phyloP scores from a whole-genome alignment of 805 yeast genomes.

The Yarrowia keelungensis region DNA sequence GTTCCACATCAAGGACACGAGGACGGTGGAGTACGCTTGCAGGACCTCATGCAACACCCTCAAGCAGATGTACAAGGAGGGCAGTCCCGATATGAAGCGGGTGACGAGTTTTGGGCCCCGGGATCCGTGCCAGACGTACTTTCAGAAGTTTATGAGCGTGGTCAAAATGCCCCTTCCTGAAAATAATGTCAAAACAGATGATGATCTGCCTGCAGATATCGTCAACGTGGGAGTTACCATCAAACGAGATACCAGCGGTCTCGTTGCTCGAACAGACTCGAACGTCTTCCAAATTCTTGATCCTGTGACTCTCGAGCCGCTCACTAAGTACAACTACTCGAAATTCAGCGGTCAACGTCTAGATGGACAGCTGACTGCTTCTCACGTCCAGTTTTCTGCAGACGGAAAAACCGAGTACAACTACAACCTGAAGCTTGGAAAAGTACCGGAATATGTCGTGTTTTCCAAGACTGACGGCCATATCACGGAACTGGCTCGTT shows the following conservation, averaged over 20 bases:
- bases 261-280: constrained; percentile 11
- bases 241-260: background rate
- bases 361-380: constrained; percentile 17
- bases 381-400: constrained; percentile 15
- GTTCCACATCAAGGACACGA: constrained; percentile 5
- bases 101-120: constrained; percentile 26
- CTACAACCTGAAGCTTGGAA: constrained; percentile 11
- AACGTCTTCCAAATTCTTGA: constrained; percentile 19
- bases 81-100: background rate
- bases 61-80: constrained; percentile 3
- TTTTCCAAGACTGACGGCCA: constrained; percentile 8
- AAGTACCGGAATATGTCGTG: constrained; percentile 14
- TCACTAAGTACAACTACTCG: constrained; percentile 16
- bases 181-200: constrained; percentile 14
- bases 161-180: background rate
- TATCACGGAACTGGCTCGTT: constrained; percentile 13
- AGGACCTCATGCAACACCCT: background rate
- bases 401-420: constrained; percentile 33
- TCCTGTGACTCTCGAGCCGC: constrained; percentile 26
- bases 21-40: constrained; percentile 6
- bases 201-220: background rate
- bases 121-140: constrained; percentile 27
- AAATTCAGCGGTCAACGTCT: background rate
- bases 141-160: constrained; percentile 12
- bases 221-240: constrained; percentile 31